Percentiles rank a stretch among this genome's conserved stretches.
Conservation (phyloP, 139 green algal species). For the Chlorella sp. region DNA sequence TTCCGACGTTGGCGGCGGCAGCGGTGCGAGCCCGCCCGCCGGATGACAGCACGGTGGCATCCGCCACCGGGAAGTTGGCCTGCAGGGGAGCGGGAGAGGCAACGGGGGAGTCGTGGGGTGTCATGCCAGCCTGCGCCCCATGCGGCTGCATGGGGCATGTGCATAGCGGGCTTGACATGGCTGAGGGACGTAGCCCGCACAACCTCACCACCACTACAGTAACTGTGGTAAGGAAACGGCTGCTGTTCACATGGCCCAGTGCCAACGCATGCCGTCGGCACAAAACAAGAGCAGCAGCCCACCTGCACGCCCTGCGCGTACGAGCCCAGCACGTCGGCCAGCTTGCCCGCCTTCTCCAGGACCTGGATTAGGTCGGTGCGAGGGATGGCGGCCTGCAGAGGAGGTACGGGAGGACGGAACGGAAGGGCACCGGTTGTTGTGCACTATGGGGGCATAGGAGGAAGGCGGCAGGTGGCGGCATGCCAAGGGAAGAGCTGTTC, state of each 20-base stretch:
- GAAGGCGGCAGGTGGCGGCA: neutral
- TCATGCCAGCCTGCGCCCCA: no score
- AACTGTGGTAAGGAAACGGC: neutral
- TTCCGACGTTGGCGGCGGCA: slow-evolving; percentile 2
- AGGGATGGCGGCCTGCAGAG: slow-evolving; percentile 20
- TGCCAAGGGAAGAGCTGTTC: neutral
- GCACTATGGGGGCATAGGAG: no score
- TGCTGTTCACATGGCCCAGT: no score
- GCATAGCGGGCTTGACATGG: no score
- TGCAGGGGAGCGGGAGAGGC: neutral
- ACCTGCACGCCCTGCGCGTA: neutral
- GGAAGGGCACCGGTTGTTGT: no score
- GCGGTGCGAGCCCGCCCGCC: slow-evolving; percentile 5
- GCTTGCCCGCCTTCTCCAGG: neutral
- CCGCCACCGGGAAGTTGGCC: slow-evolving; percentile 24
- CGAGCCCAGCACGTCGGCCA: neutral
- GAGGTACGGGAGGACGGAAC: no score
- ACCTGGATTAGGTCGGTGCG: slow-evolving; percentile 19
- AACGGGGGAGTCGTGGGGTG: neutral
- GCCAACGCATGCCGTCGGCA: neutral
- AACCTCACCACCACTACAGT: no score
- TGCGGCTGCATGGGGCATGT: no score
- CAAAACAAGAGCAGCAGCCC: neutral
- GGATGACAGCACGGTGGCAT: slow-evolving; percentile 4
- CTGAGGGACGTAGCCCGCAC: no score